Evolutionary conservation across 2,329 filamentous ascomycete genomes (phyloP), one percentile per base, ranked within the genome.

Genomic region (Fusarium brachygibbosum): DNA sequence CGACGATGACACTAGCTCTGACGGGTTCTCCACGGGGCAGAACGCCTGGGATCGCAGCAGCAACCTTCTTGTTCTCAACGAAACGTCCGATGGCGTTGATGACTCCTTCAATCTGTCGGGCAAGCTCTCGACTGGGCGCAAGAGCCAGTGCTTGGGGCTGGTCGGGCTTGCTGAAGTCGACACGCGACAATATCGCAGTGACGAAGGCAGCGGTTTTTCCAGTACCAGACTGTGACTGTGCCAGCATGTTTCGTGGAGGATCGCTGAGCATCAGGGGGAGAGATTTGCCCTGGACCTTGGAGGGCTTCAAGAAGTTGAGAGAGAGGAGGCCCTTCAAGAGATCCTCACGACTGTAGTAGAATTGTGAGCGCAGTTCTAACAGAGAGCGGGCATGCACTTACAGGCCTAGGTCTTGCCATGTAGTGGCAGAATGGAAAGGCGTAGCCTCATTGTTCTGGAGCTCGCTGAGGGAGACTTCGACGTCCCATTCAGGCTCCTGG

Each of bases 171-270:
- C 77, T 83, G 61, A 94, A 87, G 76, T 99, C 93, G 76, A 98
- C 82, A 68, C 96, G 93, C 61, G 92, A 92, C 40, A 99, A 87
- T 64, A 97, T 92, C 65, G 97, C 97, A 66, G 97, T 90, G 45
- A 96, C 93, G 79, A 99, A 99, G 23, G 96, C 96, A 21, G 94
- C 96, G 0, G 96, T 99, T 85, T 99, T 99, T 76, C 96, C 96
- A 21, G 96, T 99, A 74, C 96, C 96, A 3, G 96, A 99, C 80
- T 99, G 96, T n/a, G 96, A 99, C 82, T 99, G 96, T 5, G 94
- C 96, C 76, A 99, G 95, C 87, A 99, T 92, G 81, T 98, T 98
- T 70, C 87, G 86, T 1, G 95, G 91, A n/a, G 96, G 95, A 76
- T 97, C 85, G 74, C 87, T 84, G 68, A 99, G 87, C 76, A 99